Conservation (phyloP, 257 asterid genomes). For the Solanum arcanum region DNA sequence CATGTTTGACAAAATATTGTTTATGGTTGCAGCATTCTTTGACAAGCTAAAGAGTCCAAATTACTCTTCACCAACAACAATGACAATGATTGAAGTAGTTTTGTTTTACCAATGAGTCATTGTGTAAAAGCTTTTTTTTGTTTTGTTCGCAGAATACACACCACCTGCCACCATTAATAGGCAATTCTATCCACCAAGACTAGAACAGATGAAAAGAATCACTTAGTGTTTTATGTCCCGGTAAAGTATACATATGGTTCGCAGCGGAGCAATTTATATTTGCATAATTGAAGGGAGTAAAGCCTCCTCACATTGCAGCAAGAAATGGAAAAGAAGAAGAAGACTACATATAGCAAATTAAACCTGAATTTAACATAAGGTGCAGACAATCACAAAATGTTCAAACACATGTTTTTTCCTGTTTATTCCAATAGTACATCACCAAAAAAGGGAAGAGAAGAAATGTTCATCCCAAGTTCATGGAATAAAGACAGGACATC, state of each 20-base stretch:
- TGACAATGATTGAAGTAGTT: background rate
- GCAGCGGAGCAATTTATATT: background rate
- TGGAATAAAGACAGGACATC: background rate
- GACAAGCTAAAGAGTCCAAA: background rate
- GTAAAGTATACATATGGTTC: background rate
- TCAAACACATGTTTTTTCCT: background rate
- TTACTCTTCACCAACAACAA: background rate
- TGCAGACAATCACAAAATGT: background rate
- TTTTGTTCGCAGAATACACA: accelerated
- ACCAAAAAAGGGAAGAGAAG: background rate
- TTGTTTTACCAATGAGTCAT: background rate
- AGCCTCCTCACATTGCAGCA: background rate
- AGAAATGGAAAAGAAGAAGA: background rate
- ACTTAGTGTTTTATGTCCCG: background rate
- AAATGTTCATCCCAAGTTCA: background rate
- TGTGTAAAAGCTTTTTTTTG: background rate
- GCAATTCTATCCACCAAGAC: no score
- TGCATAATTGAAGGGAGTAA: background rate
- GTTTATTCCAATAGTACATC: background rate
- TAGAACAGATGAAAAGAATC: background rate
- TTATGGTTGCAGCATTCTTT: background rate
- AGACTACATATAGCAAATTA: background rate
- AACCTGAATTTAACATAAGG: background rate
- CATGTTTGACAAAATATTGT: background rate
- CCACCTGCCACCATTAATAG: background rate